These are phyloP conservation scores for Pugionium cornutum DNA, from an alignment of 345 rosid species.

Conservation along the genomic window DNA sequence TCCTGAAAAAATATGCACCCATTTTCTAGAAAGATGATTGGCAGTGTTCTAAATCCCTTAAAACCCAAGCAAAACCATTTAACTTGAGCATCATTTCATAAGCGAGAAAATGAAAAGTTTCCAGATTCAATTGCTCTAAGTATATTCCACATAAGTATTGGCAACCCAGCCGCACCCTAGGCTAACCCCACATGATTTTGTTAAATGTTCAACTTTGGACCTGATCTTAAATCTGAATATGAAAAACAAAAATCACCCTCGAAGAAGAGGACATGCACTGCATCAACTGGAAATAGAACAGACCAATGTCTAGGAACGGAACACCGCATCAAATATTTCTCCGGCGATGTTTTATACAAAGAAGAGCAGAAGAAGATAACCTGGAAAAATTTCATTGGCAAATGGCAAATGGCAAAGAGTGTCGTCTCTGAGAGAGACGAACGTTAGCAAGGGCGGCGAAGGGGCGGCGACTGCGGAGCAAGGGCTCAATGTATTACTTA, in stretches of 20 bases:
- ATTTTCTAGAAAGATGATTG: too few species aligned
- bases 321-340: neutral
- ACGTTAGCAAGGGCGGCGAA: too few species aligned
- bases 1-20: too few species aligned
- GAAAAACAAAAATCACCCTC: neutral
- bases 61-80: too few species aligned
- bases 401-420: neutral
- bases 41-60: too few species aligned
- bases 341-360: neutral
- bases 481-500: neutral
- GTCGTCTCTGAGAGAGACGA: neutral
- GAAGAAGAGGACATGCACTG: neutral
- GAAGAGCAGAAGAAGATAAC: neutral
- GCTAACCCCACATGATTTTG: too few species aligned
- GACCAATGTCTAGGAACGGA: neutral
- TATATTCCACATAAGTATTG: too few species aligned
- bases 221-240: neutral
- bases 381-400: neutral
- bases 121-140: too few species aligned
- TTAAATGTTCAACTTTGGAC: neutral
- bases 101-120: neutral
- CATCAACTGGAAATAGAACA: too few species aligned
- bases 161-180: too few species aligned
- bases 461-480: neutral
- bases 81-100: too few species aligned